phyloP scores from a whole-genome alignment of 2,329 filamentous ascomycete species.

The Bipolaris zeicola region DNA sequence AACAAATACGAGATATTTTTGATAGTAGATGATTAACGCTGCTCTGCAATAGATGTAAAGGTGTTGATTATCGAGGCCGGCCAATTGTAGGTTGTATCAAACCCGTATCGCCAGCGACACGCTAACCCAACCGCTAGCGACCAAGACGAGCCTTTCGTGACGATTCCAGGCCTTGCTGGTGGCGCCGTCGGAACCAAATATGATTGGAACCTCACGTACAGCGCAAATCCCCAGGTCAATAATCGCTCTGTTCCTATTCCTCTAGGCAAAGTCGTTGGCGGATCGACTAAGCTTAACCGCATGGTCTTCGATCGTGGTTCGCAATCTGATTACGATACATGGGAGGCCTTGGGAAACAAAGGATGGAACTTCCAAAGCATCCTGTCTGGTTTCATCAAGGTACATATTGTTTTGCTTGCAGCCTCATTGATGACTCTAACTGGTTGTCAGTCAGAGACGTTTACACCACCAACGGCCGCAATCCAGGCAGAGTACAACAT shows the following conservation, averaged over 20 bases:
- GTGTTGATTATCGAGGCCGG: constrained; percentile 35
- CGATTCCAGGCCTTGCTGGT: constrained; percentile 32
- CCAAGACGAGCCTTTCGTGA: constrained; percentile 28
- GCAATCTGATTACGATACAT: constrained; percentile 40
- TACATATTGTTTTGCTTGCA: neutral
- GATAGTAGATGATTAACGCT: neutral
- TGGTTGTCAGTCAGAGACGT: constrained; percentile 24
- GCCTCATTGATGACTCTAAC: constrained; percentile 6
- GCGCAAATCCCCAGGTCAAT: constrained; percentile 15
- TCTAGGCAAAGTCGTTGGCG: constrained; percentile 31
- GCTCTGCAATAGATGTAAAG: constrained; percentile 14
- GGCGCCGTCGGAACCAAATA: constrained; percentile 33
- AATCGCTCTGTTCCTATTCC: constrained; percentile 21
- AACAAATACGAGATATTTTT: too few relatives aligned
- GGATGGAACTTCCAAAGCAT: constrained; percentile 38
- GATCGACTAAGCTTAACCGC: constrained; percentile 48
- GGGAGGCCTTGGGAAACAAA: constrained; percentile 32
- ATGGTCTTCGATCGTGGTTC: constrained; percentile 39
- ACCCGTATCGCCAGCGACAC: neutral
- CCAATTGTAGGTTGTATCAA: constrained; percentile 19
- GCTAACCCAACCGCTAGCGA: constrained; percentile 21
- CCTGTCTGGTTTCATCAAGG: constrained; percentile 35
- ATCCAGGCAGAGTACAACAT: constrained; percentile 30
- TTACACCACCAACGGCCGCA: constrained; percentile 22
- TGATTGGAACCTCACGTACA: constrained; percentile 33